These are phyloP conservation scores for Xylaria sp. DNA, from an alignment of 2,329 filamentous ascomycete species.

Conservation along the genomic window DNA sequence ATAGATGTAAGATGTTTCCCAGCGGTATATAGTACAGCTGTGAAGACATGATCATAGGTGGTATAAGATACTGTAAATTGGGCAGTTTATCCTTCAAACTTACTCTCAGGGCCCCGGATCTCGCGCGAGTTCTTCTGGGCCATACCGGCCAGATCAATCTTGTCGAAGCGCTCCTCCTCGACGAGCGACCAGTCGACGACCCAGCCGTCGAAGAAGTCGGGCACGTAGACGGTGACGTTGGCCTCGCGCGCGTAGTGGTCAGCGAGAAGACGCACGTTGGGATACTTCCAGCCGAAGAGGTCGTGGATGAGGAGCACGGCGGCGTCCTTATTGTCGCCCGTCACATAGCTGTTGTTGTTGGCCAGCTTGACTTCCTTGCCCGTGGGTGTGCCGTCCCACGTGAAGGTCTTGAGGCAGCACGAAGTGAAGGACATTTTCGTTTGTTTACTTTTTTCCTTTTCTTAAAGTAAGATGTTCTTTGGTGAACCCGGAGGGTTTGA, in stretches of 20 bases:
- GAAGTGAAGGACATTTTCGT: conserved; percentile 31
- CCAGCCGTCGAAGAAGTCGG: conserved; percentile 54
- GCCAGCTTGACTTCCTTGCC: conserved; percentile 53
- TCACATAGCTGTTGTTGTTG: conserved; percentile 53
- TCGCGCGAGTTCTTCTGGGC: conserved; percentile 52
- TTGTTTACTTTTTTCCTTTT: not conserved
- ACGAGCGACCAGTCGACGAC: conserved; percentile 46
- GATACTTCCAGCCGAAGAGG: conserved; percentile 58
- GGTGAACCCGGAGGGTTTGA: too few relatives aligned
- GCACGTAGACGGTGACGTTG: conserved; percentile 59
- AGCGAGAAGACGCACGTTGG: conserved; percentile 58
- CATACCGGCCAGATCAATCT: conserved; percentile 55
- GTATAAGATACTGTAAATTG: not conserved
- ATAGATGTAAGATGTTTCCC: not conserved
- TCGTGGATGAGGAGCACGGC: conserved; percentile 56
- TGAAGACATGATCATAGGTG: not conserved
- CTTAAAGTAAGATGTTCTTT: not conserved
- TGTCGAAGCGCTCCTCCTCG: conserved; percentile 44
- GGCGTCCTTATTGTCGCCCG: conserved; percentile 47
- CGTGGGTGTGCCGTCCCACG: conserved; percentile 55
- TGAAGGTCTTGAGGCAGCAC: conserved; percentile 55
- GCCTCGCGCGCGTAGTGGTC: conserved; percentile 60
- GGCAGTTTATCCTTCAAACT: conserved; percentile 22
- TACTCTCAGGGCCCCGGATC: conserved; percentile 52
- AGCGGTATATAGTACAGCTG: not conserved